phyloP scores from a whole-genome alignment of 1,139 yeast species.

The Protomyces inouyei region DNA sequence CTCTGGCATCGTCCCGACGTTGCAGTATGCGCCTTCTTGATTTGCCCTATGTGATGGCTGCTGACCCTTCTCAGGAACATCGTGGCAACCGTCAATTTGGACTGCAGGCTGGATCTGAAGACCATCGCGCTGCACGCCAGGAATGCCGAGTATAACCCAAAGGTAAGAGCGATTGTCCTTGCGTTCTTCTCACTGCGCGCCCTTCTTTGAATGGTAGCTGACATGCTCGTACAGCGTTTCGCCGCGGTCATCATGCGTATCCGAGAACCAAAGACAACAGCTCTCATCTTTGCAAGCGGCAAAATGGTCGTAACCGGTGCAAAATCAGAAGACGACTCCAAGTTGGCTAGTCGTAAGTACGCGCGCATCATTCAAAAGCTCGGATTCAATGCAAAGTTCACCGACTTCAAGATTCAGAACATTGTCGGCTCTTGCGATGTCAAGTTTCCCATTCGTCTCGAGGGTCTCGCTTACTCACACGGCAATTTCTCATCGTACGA shows the following conservation, averaged over 20 bases:
- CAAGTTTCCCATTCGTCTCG: conserved; percentile 92
- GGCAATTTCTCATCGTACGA: conserved; percentile 94
- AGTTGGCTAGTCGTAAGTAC: conserved; percentile 91
- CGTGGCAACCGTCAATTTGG: conserved; percentile 95
- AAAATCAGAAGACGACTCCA: conserved; percentile 94
- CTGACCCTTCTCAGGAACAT: conserved; percentile 50
- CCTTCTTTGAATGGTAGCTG: conserved; percentile 5
- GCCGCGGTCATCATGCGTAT: conserved; percentile 99
- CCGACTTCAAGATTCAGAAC: conserved; percentile 95
- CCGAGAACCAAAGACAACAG: conserved; percentile 97
- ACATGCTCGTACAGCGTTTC: conserved; percentile 58
- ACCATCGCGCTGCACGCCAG: conserved; percentile 98
- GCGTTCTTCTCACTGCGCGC: background rate
- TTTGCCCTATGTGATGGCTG: conserved; percentile 21
- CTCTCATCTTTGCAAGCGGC: conserved; percentile 95
- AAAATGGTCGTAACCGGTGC: conserved; percentile 99
- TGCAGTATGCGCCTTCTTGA: conserved; percentile 47
- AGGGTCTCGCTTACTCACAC: conserved; percentile 96
- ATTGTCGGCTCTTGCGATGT: conserved; percentile 97
- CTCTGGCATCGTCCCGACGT: conserved; percentile 92
- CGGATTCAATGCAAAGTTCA: conserved; percentile 86
- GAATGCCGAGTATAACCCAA: conserved; percentile 97
- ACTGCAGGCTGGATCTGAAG: conserved; percentile 89
- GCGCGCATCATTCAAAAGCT: conserved; percentile 97
- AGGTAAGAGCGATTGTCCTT: conserved; percentile 34